A percentile compares a stretch with the other conserved stretches of the same genome.
Conservation (phyloP, 306 rosid genomes). For the Herpetospermum pedunculosum region DNA sequence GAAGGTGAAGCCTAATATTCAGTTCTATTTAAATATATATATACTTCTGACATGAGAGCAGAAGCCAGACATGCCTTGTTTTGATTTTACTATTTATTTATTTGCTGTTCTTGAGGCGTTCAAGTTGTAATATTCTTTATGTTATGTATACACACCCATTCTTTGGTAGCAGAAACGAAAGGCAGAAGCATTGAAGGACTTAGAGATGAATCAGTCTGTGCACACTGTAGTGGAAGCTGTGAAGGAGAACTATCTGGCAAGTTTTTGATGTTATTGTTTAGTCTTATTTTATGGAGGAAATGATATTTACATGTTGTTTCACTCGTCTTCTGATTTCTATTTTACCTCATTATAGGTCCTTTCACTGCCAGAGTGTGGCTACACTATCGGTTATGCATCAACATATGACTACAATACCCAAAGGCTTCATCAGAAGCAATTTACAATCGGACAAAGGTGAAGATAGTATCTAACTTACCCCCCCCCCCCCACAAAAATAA, state of each 20-base stretch:
- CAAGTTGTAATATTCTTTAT: not conserved
- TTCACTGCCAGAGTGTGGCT: constrained; percentile 62
- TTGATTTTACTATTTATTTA: not conserved
- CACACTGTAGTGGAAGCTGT: constrained; percentile 71
- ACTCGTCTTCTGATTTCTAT: constrained; percentile 12
- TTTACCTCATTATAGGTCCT: constrained; percentile 41
- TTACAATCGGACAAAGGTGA: constrained; percentile 73
- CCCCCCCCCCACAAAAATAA: not conserved
- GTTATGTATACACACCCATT: not conserved
- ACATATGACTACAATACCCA: constrained; percentile 72
- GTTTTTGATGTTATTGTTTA: constrained; percentile 18
- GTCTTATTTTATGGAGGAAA: not conserved
- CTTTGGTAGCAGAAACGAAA: constrained; percentile 55
- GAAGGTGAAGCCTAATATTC: constrained; percentile 42
- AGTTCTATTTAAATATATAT: not conserved
- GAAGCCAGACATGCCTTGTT: not conserved
- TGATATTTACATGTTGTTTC: constrained; percentile 2
- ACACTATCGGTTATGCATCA: constrained; percentile 64
- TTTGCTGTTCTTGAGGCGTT: not conserved
- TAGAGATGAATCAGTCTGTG: constrained; percentile 59
- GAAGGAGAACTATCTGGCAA: constrained; percentile 83
- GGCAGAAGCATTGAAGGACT: constrained; percentile 34
- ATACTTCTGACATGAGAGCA: not conserved
- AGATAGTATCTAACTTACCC: not conserved
- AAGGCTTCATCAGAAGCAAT: constrained; percentile 39